Conservation (phyloP, 2,329 filamentous ascomycete species). For the Scedosporium dehoogii region DNA sequence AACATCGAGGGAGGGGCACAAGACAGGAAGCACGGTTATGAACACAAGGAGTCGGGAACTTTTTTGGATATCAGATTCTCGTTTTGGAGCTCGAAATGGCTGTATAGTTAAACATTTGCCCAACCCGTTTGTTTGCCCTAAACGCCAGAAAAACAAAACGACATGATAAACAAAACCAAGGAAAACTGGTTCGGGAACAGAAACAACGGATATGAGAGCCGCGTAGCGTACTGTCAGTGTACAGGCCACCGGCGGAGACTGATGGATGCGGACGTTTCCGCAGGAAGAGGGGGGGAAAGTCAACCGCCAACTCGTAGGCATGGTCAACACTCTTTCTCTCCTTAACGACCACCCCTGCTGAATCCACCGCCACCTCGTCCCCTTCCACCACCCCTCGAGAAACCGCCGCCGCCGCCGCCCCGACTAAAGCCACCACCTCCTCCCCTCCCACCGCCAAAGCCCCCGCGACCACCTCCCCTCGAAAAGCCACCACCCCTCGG, state of each 20-base stretch:
- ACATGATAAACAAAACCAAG: not conserved
- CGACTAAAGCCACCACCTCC: slow-evolving; percentile 22
- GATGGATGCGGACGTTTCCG: not conserved
- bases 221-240: not conserved
- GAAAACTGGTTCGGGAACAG: not conserved
- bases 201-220: not conserved
- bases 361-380: slow-evolving; percentile 21
- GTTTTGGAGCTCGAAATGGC: slow-evolving; percentile 1
- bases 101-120: slow-evolving; percentile 6
- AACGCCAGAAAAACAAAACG: slow-evolving; percentile 7
- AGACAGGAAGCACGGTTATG: not conserved
- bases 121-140: slow-evolving; percentile 1
- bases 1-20: too few relatives aligned
- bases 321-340: slow-evolving; percentile 4
- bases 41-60: not conserved
- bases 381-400: slow-evolving; percentile 19
- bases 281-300: too few relatives aligned
- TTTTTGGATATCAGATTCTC: not conserved
- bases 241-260: not conserved
- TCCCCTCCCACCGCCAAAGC: slow-evolving; percentile 20
- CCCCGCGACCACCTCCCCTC: slow-evolving; percentile 32
- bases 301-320: slow-evolving; percentile 5
- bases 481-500: slow-evolving; percentile 28
- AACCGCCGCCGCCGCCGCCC: slow-evolving; percentile 23
- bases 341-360: slow-evolving; percentile 14